Percentiles rank a stretch among this genome's conserved stretches.
Conservation (phyloP, 2,329 filamentous ascomycete genomes). For the Helicocarpus griseus region DNA sequence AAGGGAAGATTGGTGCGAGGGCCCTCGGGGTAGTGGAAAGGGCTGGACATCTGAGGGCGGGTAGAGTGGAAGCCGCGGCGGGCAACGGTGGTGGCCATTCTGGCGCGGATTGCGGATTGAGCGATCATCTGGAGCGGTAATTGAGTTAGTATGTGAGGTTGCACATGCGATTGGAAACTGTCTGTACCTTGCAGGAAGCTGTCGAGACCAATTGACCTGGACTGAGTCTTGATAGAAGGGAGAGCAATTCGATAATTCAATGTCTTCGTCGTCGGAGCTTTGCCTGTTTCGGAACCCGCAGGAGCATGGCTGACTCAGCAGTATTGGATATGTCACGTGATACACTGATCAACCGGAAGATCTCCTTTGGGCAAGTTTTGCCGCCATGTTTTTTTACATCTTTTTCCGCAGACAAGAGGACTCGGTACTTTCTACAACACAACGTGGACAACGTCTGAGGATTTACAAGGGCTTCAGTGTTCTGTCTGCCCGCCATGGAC, state of each 20-base stretch:
- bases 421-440: not conserved
- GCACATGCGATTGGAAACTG: constrained; percentile 1
- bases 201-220: not conserved
- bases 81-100: constrained; percentile 57
- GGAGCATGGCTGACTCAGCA: not conserved
- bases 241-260: not conserved
- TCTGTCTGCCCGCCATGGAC: constrained; percentile 46
- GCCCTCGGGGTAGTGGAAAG: constrained; percentile 97
- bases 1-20: constrained; percentile 93
- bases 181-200: constrained; percentile 23
- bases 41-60: constrained; percentile 72
- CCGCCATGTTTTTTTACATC: not conserved
- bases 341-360: not conserved
- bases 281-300: not conserved
- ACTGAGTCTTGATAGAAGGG: not conserved
- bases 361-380: not conserved
- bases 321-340: not conserved
- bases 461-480: not conserved
- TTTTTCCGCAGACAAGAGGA: not conserved
- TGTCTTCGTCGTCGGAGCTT: not conserved
- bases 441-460: not conserved
- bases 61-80: constrained; percentile 93
- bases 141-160: constrained; percentile 27
- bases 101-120: constrained; percentile 53
- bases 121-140: constrained; percentile 65